Evolutionary conservation across 331 rosid genomes (phyloP).

Genomic region (Cydonia oblonga): DNA sequence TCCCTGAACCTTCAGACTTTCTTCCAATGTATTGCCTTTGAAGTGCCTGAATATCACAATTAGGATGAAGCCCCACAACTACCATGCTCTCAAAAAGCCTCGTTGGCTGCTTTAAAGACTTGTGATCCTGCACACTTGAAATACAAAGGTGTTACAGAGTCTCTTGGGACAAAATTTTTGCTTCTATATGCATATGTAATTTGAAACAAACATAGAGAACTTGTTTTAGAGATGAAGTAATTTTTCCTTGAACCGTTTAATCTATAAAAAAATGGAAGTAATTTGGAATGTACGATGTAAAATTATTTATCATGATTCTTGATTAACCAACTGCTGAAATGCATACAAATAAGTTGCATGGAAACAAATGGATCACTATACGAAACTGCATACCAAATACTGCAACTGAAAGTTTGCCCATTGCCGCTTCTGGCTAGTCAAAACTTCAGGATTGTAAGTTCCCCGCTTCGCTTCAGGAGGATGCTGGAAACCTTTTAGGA

Average conservation of each 20-base stretch:
- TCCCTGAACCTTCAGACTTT: conserved; percentile 64
- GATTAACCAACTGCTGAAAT: not conserved
- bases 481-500: conserved; percentile 65
- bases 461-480: conserved; percentile 44
- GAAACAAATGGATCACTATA: not conserved
- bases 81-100: conserved; percentile 91
- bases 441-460: conserved; percentile 79
- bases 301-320: not conserved
- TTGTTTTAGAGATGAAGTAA: not conserved
- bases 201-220: not conserved
- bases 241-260: not conserved
- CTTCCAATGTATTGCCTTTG: conserved; percentile 61
- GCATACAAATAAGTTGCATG: not conserved
- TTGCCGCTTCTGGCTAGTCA: conserved; percentile 90
- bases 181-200: not conserved
- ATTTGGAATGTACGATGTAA: not conserved
- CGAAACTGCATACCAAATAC: conserved; percentile 38
- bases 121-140: conserved; percentile 63
- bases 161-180: conserved; percentile 3
- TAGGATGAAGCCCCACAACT: conserved; percentile 92
- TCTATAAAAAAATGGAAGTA: not conserved
- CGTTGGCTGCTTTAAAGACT: conserved; percentile 78
- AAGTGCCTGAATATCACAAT: conserved; percentile 76
- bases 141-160: conserved; percentile 23
- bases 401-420: conserved; percentile 98